Evolutionary conservation across 441 rosid species (phyloP).

Genomic region (Aquilaria agallochum): DNA sequence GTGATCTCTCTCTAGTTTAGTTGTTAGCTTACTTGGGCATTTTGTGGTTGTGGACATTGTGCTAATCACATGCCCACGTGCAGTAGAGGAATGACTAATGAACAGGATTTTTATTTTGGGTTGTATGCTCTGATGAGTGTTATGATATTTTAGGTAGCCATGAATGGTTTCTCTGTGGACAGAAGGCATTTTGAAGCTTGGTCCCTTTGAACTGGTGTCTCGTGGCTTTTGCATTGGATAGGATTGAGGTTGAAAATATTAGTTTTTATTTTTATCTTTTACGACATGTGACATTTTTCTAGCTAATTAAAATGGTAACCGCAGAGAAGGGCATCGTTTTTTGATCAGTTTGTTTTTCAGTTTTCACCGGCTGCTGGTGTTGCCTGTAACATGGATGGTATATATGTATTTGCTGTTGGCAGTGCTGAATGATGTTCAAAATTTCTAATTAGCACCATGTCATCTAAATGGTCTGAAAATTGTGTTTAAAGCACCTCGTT

Average conservation of each 20-base stretch:
- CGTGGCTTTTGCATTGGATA: background rate
- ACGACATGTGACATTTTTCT: too few species aligned
- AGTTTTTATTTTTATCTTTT: background rate
- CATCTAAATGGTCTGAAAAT: too few species aligned
- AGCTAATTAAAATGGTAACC: background rate
- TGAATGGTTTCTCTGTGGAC: slow-evolving; percentile 35
- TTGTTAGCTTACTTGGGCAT: too few species aligned
- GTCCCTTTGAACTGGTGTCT: slow-evolving; percentile 74
- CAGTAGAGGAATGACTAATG: too few species aligned
- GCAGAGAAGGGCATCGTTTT: slow-evolving; percentile 60
- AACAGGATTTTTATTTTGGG: too few species aligned
- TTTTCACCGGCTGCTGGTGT: slow-evolving; percentile 55
- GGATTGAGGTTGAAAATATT: slow-evolving; percentile 1
- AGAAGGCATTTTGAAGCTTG: slow-evolving; percentile 31
- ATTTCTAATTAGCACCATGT: too few species aligned
- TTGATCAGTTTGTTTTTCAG: slow-evolving; percentile 69
- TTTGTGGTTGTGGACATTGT: too few species aligned
- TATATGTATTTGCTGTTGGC: slow-evolving; percentile 19
- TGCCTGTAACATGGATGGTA: slow-evolving; percentile 59
- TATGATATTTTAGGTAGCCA: slow-evolving; percentile 45
- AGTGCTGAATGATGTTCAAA: too few species aligned
- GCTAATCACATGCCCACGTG: too few species aligned
- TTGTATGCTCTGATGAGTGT: too few species aligned
- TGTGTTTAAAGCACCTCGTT: too few species aligned
- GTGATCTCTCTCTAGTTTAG: too few species aligned